Conservation (phyloP, 2,329 filamentous ascomycete species). For the Colletotrichum abscissum region DNA sequence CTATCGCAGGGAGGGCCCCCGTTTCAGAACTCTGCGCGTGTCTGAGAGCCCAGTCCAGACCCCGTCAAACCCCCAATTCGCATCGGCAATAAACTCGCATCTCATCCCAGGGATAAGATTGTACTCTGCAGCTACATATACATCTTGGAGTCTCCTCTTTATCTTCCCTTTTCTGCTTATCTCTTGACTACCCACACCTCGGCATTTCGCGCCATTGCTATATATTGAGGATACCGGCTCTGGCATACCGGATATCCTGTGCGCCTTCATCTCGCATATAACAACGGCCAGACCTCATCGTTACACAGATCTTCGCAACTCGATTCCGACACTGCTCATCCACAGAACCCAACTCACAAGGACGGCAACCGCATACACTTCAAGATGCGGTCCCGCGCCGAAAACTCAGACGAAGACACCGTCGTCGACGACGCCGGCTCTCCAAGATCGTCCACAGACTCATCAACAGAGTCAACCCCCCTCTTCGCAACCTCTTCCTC, state of each 20-base stretch:
- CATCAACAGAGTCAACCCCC: constrained; percentile 26
- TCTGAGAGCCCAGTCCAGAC: background rate
- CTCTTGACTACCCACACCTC: background rate
- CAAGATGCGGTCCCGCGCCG: constrained; percentile 19
- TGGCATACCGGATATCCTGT: background rate
- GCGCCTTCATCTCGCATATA: background rate
- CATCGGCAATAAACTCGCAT: constrained; percentile 1
- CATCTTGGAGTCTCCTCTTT: background rate
- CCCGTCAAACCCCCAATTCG: background rate
- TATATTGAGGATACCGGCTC: background rate
- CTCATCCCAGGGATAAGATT: constrained; percentile 23
- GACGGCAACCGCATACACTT: background rate
- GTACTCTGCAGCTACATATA: background rate
- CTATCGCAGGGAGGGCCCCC: background rate
- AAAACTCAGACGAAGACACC: constrained; percentile 7
- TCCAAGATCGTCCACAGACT: background rate
- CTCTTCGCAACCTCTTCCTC: background rate
- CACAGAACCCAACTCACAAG: background rate
- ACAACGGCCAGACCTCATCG: background rate
- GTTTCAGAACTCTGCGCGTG: background rate
- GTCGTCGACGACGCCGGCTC: constrained; percentile 1
- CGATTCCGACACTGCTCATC: background rate
- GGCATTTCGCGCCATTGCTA: background rate
- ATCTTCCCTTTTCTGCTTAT: background rate
- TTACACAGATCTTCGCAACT: no score